Percentiles rank a stretch among this genome's conserved stretches.
Conservation (phyloP, 1,284 basidiomycete genomes). For the Marasmius tenuissimus region DNA sequence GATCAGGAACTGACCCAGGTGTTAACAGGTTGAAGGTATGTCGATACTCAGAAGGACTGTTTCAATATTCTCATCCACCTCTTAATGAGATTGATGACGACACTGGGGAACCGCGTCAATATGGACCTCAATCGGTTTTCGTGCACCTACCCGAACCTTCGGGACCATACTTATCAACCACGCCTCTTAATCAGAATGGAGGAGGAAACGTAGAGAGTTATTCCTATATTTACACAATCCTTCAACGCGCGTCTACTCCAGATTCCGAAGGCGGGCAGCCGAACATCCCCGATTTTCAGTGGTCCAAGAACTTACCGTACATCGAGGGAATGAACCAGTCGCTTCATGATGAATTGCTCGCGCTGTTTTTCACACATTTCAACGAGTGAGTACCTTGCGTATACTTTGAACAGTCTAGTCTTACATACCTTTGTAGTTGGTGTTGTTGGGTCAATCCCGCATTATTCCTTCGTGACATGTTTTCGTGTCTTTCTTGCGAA, state of each 20-base stretch:
- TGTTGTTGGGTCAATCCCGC: slow-evolving; percentile 47
- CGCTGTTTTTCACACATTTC: neutral
- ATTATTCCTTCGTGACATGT: slow-evolving; percentile 64
- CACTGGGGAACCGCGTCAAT: neutral
- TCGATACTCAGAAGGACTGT: neutral
- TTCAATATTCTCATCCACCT: neutral
- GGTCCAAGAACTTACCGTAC: slow-evolving; percentile 57
- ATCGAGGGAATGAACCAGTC: slow-evolving; percentile 36
- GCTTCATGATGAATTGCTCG: slow-evolving; percentile 46
- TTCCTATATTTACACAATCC: neutral
- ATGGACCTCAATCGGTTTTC: neutral
- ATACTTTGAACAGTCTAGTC: slow-evolving; percentile 44
- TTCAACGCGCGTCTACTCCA: neutral
- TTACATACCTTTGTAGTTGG: slow-evolving; percentile 60
- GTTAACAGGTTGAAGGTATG: neutral
- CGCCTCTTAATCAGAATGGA: neutral
- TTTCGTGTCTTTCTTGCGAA: slow-evolving; percentile 47
- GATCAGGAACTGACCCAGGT: neutral
- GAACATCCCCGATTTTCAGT: slow-evolving; percentile 48
- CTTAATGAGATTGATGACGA: neutral
- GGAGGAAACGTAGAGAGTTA: neutral
- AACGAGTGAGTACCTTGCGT: slow-evolving; percentile 1
- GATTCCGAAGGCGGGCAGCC: neutral
- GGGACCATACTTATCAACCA: neutral
- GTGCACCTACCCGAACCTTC: neutral